These are phyloP conservation scores for Blastobotrys persicus DNA, from an alignment of 1,139 yeast genomes.

Conservation along the genomic window DNA sequence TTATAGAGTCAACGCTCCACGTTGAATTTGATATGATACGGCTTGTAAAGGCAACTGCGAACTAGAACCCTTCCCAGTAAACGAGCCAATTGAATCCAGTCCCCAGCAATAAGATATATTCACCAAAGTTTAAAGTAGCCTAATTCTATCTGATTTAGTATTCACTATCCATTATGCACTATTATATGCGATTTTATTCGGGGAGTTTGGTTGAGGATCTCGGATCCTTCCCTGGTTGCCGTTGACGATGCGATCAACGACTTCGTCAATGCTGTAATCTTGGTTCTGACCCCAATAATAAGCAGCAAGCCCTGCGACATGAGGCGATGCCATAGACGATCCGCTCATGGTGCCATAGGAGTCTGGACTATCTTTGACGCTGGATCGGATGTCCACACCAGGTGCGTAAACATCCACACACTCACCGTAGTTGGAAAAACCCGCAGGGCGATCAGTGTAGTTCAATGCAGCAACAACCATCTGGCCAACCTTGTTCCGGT, in stretches of 20 bases:
- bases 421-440: constrained; percentile 80
- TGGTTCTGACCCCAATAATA: constrained; percentile 50
- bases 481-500: constrained; percentile 39
- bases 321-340: constrained; percentile 88
- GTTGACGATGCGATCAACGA: constrained; percentile 23
- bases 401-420: constrained; percentile 85
- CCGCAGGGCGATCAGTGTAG: constrained; percentile 60
- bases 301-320: constrained; percentile 73
- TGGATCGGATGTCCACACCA: constrained; percentile 65
- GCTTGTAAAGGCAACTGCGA: no score
- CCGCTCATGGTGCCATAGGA: constrained; percentile 59
- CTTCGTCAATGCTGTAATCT: constrained; percentile 21
- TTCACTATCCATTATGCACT: background rate
- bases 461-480: constrained; percentile 81
- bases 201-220: constrained; percentile 24
- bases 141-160: no score
- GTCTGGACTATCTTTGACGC: constrained; percentile 25
- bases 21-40: no score
- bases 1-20: no score
- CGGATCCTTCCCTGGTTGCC: constrained; percentile 27
- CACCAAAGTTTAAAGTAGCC: no score
- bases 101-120: no score
- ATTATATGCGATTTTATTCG: constrained; percentile 30
- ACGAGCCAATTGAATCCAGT: no score
- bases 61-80: no score